Base-by-base conservation (phyloP, 2,329 filamentous ascomycete genomes). In the Trichoderma sp. region DNA sequence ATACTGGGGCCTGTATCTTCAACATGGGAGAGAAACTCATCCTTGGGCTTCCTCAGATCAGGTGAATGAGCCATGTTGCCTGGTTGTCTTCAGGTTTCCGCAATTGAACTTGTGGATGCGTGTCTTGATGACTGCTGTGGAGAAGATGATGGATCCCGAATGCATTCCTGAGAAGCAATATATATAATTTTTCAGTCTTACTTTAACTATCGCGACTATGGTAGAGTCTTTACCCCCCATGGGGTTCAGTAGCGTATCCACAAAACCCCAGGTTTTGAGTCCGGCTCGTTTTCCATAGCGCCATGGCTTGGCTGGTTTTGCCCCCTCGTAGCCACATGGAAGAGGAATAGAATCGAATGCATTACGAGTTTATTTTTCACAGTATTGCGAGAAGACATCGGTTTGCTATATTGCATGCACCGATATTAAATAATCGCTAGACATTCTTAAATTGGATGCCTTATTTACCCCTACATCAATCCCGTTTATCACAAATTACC, bases 1-100 rank as follows among this genome's bases (percentile, higher is more conserved):
- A 80, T 79, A 60, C 79, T 77, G 3, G 24, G 70, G 8, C 1
- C 58, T 56, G 51, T 26, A 30, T 75, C 71, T 21, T 74, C 74
- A 6, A 74, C 70, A 60, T 78, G 73, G 11, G 39, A 76, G 71
- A 65, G 76, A 67, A 74, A 58, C 58, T 77, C 75, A 32, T 74
- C 76, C 73, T 79, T 78, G 51, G 43, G 62, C 60, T 71, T 57
- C 69, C 26, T 65, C 43, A 69, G 58, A 57, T 67, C 70, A 15
- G 51, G 70, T 51, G 70, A 34, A 12, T 66, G 47, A 26, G 62
- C 62, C 70, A 71, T 71, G 51, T 15, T 15, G 21, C n/a, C 36
- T 28, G 6, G n/a, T 12, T 2, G 6, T 39, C 24, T 18, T 36
- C 21, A 9, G 15, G 32, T 15, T 11, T 8, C 4, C 21, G 5